phyloP scores from a whole-genome alignment of 202 grass and related monocot genomes.

The Schoenoplectus tabernaemontani region DNA sequence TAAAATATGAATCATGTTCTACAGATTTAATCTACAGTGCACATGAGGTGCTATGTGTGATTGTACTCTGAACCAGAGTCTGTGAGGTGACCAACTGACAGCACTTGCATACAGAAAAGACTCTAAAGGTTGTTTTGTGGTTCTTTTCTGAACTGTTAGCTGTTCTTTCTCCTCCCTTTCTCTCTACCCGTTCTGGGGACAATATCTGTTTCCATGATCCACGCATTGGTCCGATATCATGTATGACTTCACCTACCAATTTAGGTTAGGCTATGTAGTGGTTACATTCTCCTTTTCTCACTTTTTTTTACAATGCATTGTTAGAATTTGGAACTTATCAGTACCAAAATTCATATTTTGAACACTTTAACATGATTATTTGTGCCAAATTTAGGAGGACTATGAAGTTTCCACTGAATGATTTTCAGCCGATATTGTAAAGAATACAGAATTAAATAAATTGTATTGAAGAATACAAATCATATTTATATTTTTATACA shows the following conservation, averaged over 20 bases:
- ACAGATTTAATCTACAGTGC: not conserved
- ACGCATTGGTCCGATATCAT: not conserved
- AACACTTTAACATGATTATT: not conserved
- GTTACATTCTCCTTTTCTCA: not conserved
- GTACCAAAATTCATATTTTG: too few relatives aligned
- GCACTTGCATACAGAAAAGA: not conserved
- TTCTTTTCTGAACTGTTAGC: not conserved
- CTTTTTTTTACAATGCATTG: not conserved
- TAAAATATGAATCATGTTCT: not conserved
- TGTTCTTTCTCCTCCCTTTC: too few relatives aligned
- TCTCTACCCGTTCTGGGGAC: too few relatives aligned
- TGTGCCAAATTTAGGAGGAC: too few relatives aligned
- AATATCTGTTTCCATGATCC: not conserved
- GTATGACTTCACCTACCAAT: slow-evolving; percentile 3
- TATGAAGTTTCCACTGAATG: too few relatives aligned
- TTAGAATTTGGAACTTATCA: too few relatives aligned
- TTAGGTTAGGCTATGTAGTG: not conserved
- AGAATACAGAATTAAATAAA: not conserved
- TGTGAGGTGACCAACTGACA: slow-evolving; percentile 4
- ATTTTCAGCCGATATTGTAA: not conserved
- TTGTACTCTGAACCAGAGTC: slow-evolving; percentile 8
- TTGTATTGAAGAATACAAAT: not conserved
- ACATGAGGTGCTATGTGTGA: slow-evolving; percentile 9
- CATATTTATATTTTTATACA: not conserved
- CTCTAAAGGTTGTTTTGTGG: not conserved